phyloP scores from a whole-genome alignment of 176 grass and related monocot genomes.

The Ensete ventricosum region DNA sequence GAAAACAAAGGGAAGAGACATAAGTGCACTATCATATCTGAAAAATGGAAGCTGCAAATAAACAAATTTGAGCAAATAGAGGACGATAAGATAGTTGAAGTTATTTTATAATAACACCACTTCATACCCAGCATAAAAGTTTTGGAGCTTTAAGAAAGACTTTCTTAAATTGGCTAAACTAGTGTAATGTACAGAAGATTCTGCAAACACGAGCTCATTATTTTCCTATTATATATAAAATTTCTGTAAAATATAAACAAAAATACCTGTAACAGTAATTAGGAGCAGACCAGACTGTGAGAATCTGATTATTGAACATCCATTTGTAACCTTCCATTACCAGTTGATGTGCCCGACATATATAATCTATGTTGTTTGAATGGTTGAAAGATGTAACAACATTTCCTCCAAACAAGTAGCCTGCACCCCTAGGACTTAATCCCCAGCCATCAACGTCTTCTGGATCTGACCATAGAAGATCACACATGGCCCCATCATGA shows the following conservation, averaged over 20 bases:
- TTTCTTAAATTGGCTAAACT: neutral
- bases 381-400: conserved; percentile 88
- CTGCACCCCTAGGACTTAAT: conserved; percentile 90
- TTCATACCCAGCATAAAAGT: too few species aligned
- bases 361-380: conserved; percentile 92
- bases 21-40: too few species aligned
- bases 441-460: conserved; percentile 93
- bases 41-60: neutral
- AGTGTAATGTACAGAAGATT: neutral
- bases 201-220: neutral
- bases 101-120: neutral
- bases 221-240: neutral
- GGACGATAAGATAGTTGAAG: neutral
- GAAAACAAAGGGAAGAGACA: too few species aligned
- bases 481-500: conserved; percentile 98
- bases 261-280: conserved; percentile 98
- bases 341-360: conserved; percentile 94
- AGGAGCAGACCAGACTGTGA: conserved; percentile 98
- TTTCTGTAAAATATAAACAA: conserved; percentile 1
- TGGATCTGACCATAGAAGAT: conserved; percentile 98
- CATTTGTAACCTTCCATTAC: conserved; percentile 99
- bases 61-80: neutral
- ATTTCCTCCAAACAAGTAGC: conserved; percentile 86
- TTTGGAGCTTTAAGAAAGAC: neutral
- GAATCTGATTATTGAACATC: conserved; percentile 98